Conservation (phyloP, 2,329 filamentous ascomycete species). For the Pezicula carpinea region DNA sequence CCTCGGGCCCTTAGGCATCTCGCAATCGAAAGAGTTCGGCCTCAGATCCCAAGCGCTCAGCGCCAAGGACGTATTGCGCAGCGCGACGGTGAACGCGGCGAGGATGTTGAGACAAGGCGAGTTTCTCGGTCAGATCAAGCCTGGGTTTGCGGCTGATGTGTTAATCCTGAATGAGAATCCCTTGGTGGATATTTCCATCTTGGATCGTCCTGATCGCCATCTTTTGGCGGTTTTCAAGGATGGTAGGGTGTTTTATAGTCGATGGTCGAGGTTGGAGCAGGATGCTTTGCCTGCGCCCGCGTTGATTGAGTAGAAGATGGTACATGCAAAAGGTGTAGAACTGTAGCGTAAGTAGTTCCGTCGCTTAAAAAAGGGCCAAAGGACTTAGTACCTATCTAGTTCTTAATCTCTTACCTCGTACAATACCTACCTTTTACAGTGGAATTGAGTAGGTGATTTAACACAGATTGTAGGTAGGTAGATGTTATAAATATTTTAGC, state of each 20-base stretch:
- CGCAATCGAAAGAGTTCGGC: constrained; percentile 46
- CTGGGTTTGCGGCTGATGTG: constrained; percentile 48
- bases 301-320: not conserved
- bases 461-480: no score
- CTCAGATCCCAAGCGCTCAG: constrained; percentile 39
- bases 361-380: no score
- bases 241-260: constrained; percentile 36
- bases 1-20: constrained; percentile 42
- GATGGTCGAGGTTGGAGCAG: constrained; percentile 11
- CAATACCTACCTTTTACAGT: no score
- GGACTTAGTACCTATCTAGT: no score
- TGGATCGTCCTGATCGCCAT: constrained; percentile 41
- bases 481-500: no score
- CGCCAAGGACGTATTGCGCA: constrained; percentile 40
- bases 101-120: constrained; percentile 41
- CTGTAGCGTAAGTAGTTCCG: no score
- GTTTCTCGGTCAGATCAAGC: constrained; percentile 44
- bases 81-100: constrained; percentile 48
- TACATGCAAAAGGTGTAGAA: no score
- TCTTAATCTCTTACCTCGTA: no score
- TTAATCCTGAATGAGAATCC: constrained; percentile 48
- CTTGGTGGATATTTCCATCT: constrained; percentile 47
- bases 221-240: constrained; percentile 50
- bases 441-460: no score
- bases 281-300: not conserved